Evolutionary conservation across 2,329 filamentous ascomycete species (phyloP), one percentile per base, ranked within the genome.

Genomic region (Penicillium freii): DNA sequence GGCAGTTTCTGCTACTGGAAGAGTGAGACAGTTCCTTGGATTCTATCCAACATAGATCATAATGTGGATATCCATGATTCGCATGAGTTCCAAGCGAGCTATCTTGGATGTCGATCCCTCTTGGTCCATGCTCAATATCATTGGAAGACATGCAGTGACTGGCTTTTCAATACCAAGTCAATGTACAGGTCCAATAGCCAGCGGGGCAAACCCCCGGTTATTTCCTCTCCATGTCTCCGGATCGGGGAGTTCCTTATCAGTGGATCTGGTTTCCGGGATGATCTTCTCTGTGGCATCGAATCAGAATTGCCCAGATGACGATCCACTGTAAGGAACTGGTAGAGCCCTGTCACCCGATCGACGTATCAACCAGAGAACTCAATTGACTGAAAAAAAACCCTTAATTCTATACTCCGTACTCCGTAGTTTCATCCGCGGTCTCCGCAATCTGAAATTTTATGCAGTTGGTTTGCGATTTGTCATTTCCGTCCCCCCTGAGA

Each of bases 171-270:
- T 27, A 21, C 40, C 13, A 54, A 38, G 23, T 51, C 19, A 23
- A 19, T 59, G 11, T 31, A 27, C n/a, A 23, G 9, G 27, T 29
- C 27, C 48, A 57, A 58, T 63, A 59, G 56, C 57, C 29, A 29
- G 51, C 27, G 42, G 54, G 36, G 36, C 51, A 11, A 49, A n/a
- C 17, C 17, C 49, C 43, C 40, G 23, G 23, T 34, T 27, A 9
- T 25, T 49, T 39, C 33, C 49, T 52, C 33, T 39, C 23, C 33
- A 13, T 43, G 45, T 57, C 59, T 47, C 54, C 59, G 40, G 36
- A 36, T 51, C 42, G 54, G 29, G 31, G 23, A 19, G 27, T 51
- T 38, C 54, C 58, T 64, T 64, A 64, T 61, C 62, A 58, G 62
- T 61, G 60, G 59, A 56, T 27, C 54, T 31, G 8, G 44, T 51